Evolutionary conservation across 2,329 filamentous ascomycete species (phyloP), one percentile per base, ranked within the genome.

Genomic region (Arachnopeziza araneosa): DNA sequence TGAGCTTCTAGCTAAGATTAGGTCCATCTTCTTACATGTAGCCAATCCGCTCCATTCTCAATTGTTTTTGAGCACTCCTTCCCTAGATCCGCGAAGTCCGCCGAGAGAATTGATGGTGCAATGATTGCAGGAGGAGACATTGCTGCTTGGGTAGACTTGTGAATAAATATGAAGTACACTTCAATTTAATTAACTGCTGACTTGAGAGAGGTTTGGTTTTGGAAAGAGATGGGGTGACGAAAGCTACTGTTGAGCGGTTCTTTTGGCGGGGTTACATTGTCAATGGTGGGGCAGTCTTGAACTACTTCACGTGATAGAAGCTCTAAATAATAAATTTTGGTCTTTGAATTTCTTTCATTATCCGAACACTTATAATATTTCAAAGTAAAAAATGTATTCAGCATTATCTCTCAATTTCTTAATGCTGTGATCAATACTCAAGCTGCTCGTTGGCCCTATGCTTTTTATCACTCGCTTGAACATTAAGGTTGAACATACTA

Each of bases 71-170:
- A 85, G 79, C 95, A 99, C 75, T 91, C 93, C 71, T 86, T 83
- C 69, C 93, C 93, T 60, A 99, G 84, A 66, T 88, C 82, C 71
- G 86, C 93, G 78, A 99, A 99, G 82, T 99, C 93, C 67, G 93
- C 93, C 71, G 93, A 96, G 63, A 99, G 87, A 70, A 99, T 98
- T n/a, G 93, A 98, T 30, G 95, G 95, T 19, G 93, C 93, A 70
- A 99, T 96, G 75, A 99, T 97, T 54, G 95, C 90, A 64, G 88
- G 86, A 24, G 93, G 95, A 60, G 91, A 81, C 93, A 98, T 98
- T 30, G 58, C 32, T 30, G 12, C 10, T 22, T 10, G 22, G 2
- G 3, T 44, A 14, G 10, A 8, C 4, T 44, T 44, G 36, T 19
- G 36, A 44, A 14, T 44, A 14, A 44, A 17, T 14, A 6, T 44